A percentile compares a stretch with the other conserved stretches of the same genome.
phyloP scores from a whole-genome alignment of 2,329 filamentous ascomycete genomes.

The Fusarium palustre region DNA sequence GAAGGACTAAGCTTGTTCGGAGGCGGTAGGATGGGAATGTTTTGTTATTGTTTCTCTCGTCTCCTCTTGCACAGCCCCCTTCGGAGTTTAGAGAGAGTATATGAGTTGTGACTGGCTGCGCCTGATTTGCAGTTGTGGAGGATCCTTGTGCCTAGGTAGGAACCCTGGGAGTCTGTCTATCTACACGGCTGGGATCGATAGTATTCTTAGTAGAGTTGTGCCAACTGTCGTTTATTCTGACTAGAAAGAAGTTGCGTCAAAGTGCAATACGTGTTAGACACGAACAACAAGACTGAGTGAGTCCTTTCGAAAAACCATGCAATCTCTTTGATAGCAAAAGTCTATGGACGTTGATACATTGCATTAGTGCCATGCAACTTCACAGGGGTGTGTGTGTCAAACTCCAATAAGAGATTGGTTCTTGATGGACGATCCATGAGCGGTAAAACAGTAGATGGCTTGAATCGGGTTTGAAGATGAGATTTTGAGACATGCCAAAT shows the following conservation, averaged over 20 bases:
- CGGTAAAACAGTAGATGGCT: conserved; percentile 28
- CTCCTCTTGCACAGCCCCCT: conserved; percentile 39
- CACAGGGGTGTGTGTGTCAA: conserved; percentile 36
- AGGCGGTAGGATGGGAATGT: conserved; percentile 8
- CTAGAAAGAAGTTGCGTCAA: neutral
- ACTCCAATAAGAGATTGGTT: conserved; percentile 1
- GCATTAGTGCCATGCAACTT: conserved; percentile 43
- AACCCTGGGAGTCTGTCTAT: neutral
- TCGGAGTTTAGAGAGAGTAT: conserved; percentile 19
- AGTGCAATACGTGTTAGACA: too few relatives aligned
- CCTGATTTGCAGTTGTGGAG: conserved; percentile 20
- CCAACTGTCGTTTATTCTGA: neutral
- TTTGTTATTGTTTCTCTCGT: conserved; percentile 18
- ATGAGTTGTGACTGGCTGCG: conserved; percentile 33
- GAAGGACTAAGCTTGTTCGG: conserved; percentile 17
- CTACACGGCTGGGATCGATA: neutral
- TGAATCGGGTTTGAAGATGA: conserved; percentile 32
- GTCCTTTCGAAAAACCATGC: neutral
- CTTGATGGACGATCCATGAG: conserved; percentile 7
- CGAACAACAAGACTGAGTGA: neutral
- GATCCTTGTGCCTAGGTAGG: conserved; percentile 27
- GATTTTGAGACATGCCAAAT: conserved; percentile 19
- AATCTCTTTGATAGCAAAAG: conserved; percentile 13
- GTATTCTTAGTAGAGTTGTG: neutral
- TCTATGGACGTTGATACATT: conserved; percentile 26